Evolutionary conservation across 2,329 filamentous ascomycete species (phyloP).

Genomic region (Beauveria pseudobassiana): DNA sequence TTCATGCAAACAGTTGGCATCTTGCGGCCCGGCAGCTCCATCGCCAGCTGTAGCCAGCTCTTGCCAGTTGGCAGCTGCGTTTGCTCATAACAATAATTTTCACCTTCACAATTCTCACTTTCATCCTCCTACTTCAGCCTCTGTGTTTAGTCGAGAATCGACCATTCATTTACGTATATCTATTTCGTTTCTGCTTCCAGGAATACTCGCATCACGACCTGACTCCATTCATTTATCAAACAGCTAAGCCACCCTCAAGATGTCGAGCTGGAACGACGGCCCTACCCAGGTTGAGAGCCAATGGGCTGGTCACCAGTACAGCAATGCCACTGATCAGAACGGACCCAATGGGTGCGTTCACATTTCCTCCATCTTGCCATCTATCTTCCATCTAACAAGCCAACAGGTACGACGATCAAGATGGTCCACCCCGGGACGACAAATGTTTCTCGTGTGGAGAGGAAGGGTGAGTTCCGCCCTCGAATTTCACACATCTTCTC

Average conservation of each 20-base stretch:
- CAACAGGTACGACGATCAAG: constrained; percentile 10
- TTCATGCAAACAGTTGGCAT: not conserved
- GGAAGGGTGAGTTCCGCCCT: constrained; percentile 21
- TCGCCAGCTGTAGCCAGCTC: not conserved
- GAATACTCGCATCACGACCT: not conserved
- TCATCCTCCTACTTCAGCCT: not conserved
- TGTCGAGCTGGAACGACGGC: not conserved
- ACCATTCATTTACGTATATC: too few species aligned
- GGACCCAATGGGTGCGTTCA: not conserved
- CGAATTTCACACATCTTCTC: not conserved
- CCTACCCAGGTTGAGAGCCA: constrained; percentile 1
- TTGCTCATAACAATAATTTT: not conserved
- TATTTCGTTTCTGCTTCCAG: not conserved
- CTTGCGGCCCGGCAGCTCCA: not conserved
- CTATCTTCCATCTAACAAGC: not conserved
- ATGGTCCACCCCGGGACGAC: constrained; percentile 16
- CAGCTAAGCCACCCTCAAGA: not conserved
- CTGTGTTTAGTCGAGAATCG: too few species aligned
- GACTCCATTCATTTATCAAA: not conserved
- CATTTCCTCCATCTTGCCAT: too few species aligned
- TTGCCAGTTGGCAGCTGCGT: constrained; percentile 5
- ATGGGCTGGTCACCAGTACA: not conserved
- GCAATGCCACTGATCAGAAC: not conserved
- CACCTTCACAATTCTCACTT: not conserved
- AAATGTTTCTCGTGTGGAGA: constrained; percentile 33